Conservation (phyloP, 2,329 filamentous ascomycete species). For the Aureobasidium mangrovei region DNA sequence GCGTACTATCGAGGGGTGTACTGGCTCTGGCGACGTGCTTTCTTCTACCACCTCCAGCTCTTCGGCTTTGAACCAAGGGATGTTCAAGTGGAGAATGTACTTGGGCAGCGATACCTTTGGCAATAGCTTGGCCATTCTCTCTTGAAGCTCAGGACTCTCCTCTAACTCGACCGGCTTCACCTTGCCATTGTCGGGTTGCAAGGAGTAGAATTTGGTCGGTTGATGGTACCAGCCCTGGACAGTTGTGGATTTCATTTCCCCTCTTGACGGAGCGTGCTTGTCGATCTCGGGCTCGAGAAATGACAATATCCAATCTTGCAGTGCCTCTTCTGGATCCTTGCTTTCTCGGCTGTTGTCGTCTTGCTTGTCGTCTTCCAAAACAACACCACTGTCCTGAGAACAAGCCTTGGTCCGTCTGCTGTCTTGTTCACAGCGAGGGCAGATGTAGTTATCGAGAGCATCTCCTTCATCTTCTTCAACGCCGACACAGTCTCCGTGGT, state of each 20-base stretch:
- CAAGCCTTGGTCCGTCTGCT: not conserved
- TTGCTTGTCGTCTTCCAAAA: constrained; percentile 13
- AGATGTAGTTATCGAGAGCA: constrained; percentile 9
- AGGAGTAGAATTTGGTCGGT: constrained; percentile 24
- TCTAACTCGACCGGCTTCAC: constrained; percentile 22
- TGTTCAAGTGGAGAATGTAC: constrained; percentile 25
- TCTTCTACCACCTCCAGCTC: constrained; percentile 22
- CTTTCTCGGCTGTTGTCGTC: constrained; percentile 12
- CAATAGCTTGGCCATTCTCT: constrained; percentile 21
- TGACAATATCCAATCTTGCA: constrained; percentile 26
- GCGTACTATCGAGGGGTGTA: constrained; percentile 22
- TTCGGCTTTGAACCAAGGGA: constrained; percentile 20
- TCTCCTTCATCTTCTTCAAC: constrained; percentile 29
- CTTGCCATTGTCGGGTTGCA: constrained; percentile 20
- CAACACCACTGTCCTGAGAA: constrained; percentile 12
- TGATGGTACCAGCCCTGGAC: constrained; percentile 27
- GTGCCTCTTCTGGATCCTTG: constrained; percentile 18
- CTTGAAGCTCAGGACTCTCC: constrained; percentile 17
- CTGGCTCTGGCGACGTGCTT: constrained; percentile 19
- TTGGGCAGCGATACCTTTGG: constrained; percentile 27
- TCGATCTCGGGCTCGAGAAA: constrained; percentile 19
- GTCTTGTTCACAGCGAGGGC: not conserved
- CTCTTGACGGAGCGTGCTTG: constrained; percentile 12
- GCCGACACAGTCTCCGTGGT: constrained; percentile 68
- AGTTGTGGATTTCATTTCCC: constrained; percentile 16